Evolutionary conservation across 257 asterid genomes (phyloP).

Genomic region (Prunella vulgaris): DNA sequence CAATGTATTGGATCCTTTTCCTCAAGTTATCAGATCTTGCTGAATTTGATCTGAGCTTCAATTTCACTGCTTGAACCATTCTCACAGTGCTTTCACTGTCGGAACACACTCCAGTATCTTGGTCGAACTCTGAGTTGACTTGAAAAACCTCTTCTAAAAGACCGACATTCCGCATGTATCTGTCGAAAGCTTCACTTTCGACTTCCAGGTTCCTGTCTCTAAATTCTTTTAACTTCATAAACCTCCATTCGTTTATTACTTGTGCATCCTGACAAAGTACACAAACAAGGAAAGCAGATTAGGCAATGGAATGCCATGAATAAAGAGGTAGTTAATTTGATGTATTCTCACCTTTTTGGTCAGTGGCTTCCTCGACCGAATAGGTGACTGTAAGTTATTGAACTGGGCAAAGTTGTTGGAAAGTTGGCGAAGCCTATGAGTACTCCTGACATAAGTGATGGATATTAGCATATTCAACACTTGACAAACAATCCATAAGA

Average conservation of each 20-base stretch:
- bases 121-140: constrained; percentile 38
- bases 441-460: constrained; percentile 41
- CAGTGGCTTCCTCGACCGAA: constrained; percentile 74
- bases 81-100: constrained; percentile 37
- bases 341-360: constrained; percentile 62
- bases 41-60: constrained; percentile 62
- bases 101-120: constrained; percentile 28
- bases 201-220: constrained; percentile 58
- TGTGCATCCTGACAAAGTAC: constrained; percentile 66
- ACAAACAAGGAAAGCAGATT: constrained; percentile 2
- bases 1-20: constrained; percentile 66
- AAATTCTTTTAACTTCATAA: constrained; percentile 74
- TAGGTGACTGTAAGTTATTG: constrained; percentile 62
- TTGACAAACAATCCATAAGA: constrained; percentile 6
- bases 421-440: constrained; percentile 80
- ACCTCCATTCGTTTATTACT: constrained; percentile 88
- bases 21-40: constrained; percentile 52
- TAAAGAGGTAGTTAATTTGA: background rate
- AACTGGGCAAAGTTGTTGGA: constrained; percentile 86
- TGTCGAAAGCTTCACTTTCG: constrained; percentile 81
- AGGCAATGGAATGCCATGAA: background rate
- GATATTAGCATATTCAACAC: constrained; percentile 14
- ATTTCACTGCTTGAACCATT: constrained; percentile 40
- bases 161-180: constrained; percentile 63
- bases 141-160: constrained; percentile 73